Evolutionary conservation across 805 yeast species (phyloP).

Genomic region (Barnettozyma salicaria): DNA sequence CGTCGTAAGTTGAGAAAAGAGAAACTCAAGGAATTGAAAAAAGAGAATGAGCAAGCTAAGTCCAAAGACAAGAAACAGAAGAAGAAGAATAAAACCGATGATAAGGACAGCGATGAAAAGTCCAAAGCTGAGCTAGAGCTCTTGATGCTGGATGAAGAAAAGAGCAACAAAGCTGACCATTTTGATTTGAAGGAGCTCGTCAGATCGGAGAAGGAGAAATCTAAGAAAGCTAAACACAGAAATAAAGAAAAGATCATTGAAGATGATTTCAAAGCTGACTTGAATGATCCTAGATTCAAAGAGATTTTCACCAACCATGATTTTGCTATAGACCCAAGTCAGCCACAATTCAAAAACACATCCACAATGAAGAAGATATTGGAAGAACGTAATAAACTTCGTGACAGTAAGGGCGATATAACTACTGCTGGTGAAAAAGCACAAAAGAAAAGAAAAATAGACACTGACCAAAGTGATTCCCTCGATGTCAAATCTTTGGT

Average conservation of each 20-base stretch:
- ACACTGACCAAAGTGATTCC: neutral
- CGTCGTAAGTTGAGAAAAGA: conserved; percentile 83
- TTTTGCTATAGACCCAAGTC: conserved; percentile 91
- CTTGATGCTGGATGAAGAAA: conserved; percentile 44
- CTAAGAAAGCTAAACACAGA: conserved; percentile 42
- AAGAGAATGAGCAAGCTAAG: conserved; percentile 45
- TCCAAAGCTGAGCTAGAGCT: conserved; percentile 68
- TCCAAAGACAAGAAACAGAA: conserved; percentile 34
- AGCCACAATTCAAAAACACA: conserved; percentile 85
- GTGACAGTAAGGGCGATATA: conserved; percentile 19
- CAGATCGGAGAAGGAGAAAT: conserved; percentile 63
- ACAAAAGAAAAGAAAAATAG: conserved; percentile 12
- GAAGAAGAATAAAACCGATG: conserved; percentile 22
- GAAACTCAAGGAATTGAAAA: conserved; percentile 56
- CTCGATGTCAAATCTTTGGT: conserved; percentile 10
- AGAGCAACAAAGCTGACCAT: conserved; percentile 43
- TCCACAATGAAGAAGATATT: conserved; percentile 78
- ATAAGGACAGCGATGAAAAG: conserved; percentile 31
- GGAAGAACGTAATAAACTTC: conserved; percentile 63
- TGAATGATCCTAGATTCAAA: conserved; percentile 78
- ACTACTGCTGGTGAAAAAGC: neutral
- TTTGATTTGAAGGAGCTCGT: conserved; percentile 74
- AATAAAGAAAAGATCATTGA: conserved; percentile 45
- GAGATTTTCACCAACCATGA: conserved; percentile 81
- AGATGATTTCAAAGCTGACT: conserved; percentile 58